These are phyloP conservation scores for Westerdykella ornata DNA, from an alignment of 2,329 filamentous ascomycete genomes.

Conservation along the genomic window DNA sequence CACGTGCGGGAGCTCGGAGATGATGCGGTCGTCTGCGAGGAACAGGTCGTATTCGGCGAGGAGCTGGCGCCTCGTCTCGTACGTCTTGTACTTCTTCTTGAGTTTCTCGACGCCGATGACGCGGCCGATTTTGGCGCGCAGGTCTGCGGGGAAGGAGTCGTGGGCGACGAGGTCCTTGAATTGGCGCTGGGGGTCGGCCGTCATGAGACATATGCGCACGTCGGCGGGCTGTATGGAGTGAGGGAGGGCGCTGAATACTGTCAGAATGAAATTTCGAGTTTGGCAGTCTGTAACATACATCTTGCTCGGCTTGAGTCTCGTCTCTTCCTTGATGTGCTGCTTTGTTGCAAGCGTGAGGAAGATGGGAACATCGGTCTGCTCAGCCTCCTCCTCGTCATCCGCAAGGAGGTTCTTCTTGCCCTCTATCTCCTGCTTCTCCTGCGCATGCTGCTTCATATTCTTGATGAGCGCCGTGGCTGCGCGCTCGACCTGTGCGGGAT, in stretches of 20 bases:
- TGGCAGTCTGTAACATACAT: slow-evolving; percentile 42
- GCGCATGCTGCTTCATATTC: slow-evolving; percentile 49
- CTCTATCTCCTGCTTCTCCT: slow-evolving; percentile 43
- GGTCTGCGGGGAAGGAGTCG: slow-evolving; percentile 49
- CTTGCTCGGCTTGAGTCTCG: slow-evolving; percentile 75
- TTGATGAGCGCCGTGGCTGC: slow-evolving; percentile 54
- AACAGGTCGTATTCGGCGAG: slow-evolving; percentile 86
- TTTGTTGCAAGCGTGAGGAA: slow-evolving; percentile 60
- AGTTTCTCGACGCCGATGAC: slow-evolving; percentile 80
- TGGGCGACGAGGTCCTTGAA: slow-evolving; percentile 83
- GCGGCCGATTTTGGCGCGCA: slow-evolving; percentile 45
- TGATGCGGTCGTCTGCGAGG: slow-evolving; percentile 81
- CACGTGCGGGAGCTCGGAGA: slow-evolving; percentile 62
- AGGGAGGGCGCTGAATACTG: slow-evolving; percentile 50
- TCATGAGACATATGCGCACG: slow-evolving; percentile 76
- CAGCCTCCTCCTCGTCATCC: slow-evolving; percentile 40
- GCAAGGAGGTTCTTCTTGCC: slow-evolving; percentile 51
- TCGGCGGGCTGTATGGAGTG: slow-evolving; percentile 63
- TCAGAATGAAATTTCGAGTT: slow-evolving; percentile 1
- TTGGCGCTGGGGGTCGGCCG: slow-evolving; percentile 70
- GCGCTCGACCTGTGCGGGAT: slow-evolving; percentile 48
- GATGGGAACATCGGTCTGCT: slow-evolving; percentile 48
- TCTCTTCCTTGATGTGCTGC: slow-evolving; percentile 64
- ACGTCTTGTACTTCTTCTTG: slow-evolving; percentile 82
- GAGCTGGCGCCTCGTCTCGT: slow-evolving; percentile 73